Percentiles rank a stretch among this genome's conserved stretches.
Evolutionary conservation across 1,139 yeast species (phyloP).

Genomic region (Candida sanyaensis): DNA sequence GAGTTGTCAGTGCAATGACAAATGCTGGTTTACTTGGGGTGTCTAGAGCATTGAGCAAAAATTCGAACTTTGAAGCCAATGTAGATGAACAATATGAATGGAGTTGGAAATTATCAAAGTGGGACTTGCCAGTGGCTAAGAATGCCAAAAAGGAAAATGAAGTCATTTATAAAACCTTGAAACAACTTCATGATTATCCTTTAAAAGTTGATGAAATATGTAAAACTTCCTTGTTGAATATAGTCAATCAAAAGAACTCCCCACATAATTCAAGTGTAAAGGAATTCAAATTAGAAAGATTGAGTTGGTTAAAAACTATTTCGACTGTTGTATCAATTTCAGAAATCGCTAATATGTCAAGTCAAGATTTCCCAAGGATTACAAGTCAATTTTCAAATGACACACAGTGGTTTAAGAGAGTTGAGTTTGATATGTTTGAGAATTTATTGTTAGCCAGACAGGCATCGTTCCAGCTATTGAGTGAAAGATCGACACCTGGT

Average conservation of each 20-base stretch:
- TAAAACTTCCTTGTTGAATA: conserved; percentile 20
- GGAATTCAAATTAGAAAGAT: conserved; percentile 15
- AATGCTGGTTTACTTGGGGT: conserved; percentile 52
- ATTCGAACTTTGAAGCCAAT: conserved; percentile 1
- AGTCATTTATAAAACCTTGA: conserved; percentile 49
- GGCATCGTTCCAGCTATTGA: conserved; percentile 29
- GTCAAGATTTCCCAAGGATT: conserved; percentile 1
- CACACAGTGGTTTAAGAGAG: conserved; percentile 40
- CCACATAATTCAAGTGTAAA: conserved; percentile 15
- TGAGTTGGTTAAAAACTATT: conserved; percentile 38
- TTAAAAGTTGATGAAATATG: conserved; percentile 15
- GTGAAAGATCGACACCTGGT: conserved; percentile 10
- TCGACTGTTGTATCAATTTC: conserved; percentile 27
- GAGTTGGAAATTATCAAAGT: conserved; percentile 71
- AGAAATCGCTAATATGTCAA: conserved; percentile 3
- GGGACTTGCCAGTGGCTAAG: conserved; percentile 61
- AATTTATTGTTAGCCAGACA: conserved; percentile 43
- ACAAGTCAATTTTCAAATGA: conserved; percentile 11
- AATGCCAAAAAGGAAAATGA: conserved; percentile 37
- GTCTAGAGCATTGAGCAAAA: conserved; percentile 36
- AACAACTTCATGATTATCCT: conserved; percentile 37
- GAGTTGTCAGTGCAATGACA: conserved; percentile 39
- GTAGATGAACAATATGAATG: conserved; percentile 34
- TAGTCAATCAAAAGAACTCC: conserved; percentile 17
- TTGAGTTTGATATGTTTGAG: conserved; percentile 39